Conservation (phyloP, 768 basidiomycete genomes). For the Daedaleopsis sinensis region DNA sequence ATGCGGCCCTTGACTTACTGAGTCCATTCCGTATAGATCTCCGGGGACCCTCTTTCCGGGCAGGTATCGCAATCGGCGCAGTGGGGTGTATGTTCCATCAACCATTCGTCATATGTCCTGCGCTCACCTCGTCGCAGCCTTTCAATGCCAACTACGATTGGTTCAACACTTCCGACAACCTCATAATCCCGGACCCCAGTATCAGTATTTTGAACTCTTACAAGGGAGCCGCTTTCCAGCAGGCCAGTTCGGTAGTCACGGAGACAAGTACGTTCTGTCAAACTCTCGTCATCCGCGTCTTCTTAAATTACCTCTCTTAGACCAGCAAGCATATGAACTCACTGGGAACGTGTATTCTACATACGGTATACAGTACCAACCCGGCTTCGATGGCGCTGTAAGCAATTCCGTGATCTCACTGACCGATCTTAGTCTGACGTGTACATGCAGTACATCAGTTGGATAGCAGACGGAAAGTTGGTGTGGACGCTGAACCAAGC, state of each 20-base stretch:
- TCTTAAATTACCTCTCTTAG: slow-evolving; percentile 34
- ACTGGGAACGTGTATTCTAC: slow-evolving; percentile 58
- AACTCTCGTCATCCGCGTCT: not conserved
- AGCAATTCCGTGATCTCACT: slow-evolving; percentile 26
- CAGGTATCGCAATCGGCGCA: slow-evolving; percentile 87
- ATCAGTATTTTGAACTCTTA: slow-evolving; percentile 64
- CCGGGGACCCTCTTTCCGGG: slow-evolving; percentile 50
- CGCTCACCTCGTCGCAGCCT: slow-evolving; percentile 47
- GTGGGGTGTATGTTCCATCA: slow-evolving; percentile 54
- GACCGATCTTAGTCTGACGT: slow-evolving; percentile 36
- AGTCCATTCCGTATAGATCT: slow-evolving; percentile 20
- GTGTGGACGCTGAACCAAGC: slow-evolving; percentile 72
- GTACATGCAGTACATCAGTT: slow-evolving; percentile 68
- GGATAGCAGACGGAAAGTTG: slow-evolving; percentile 65
- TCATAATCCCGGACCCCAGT: slow-evolving; percentile 55
- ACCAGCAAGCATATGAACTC: slow-evolving; percentile 71
- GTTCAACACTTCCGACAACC: slow-evolving; percentile 64
- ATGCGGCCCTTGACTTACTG: slow-evolving; percentile 7
- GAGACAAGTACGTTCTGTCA: slow-evolving; percentile 38
- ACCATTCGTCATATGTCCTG: not conserved
- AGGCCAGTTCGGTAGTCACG: slow-evolving; percentile 52
- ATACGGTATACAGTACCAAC: slow-evolving; percentile 84
- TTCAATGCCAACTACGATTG: slow-evolving; percentile 76
- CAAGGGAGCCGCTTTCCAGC: slow-evolving; percentile 79
- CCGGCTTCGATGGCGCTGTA: slow-evolving; percentile 64